A percentile compares a stretch with the other conserved stretches of the same genome.
Evolutionary conservation across 805 yeast species (phyloP).

Genomic region (Hanseniaspora valbyensis): DNA sequence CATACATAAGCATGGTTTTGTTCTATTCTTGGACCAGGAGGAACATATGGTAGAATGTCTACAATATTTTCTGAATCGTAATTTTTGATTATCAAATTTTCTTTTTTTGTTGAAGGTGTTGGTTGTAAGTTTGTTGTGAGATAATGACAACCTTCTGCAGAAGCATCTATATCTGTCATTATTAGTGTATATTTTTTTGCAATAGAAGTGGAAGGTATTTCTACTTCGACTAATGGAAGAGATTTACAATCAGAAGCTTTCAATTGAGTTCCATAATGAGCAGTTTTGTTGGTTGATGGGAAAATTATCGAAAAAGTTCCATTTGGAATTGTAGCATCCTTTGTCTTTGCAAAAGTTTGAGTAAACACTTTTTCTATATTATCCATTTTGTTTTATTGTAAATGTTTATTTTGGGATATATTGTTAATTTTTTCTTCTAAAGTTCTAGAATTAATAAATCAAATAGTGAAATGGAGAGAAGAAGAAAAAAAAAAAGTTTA

Average conservation of each 20-base stretch:
- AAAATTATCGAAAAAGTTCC: background rate
- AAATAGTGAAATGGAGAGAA: no score
- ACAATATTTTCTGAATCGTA: background rate
- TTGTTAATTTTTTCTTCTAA: background rate
- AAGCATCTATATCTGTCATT: slow-evolving; percentile 13
- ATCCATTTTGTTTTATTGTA: background rate
- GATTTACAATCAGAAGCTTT: background rate
- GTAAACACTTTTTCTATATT: background rate
- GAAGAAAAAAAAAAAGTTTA: no score
- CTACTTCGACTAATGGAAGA: background rate
- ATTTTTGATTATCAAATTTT: background rate
- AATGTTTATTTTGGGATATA: background rate
- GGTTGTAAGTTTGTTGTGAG: background rate
- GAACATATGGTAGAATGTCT: slow-evolving; percentile 7
- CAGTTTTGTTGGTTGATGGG: background rate
- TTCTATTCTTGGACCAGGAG: slow-evolving; percentile 15
- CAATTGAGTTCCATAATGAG: background rate
- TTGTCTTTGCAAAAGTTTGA: slow-evolving; percentile 9
- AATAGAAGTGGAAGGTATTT: background rate
- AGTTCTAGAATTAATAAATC: no score
- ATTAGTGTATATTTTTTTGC: slow-evolving; percentile 1
- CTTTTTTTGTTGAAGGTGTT: background rate
- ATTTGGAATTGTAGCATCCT: background rate
- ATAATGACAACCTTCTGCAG: slow-evolving; percentile 15
- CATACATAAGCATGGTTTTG: slow-evolving; percentile 13